Base-by-base conservation (phyloP, 106 monocot genomes). In the Iris macrosiphon region DNA sequence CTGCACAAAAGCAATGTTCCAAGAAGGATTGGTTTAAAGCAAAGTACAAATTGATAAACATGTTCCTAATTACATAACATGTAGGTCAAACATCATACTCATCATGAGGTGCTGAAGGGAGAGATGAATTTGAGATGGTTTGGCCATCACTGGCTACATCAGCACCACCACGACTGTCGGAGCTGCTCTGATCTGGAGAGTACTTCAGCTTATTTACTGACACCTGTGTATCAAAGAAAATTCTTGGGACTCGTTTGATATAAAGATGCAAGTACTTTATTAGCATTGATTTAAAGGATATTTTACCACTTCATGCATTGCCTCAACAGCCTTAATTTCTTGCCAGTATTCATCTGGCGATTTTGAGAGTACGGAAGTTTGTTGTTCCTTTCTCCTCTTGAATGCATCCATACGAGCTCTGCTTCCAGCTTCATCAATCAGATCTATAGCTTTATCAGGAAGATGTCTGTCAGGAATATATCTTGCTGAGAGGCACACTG, bases 361-460 rank as follows among this genome's bases (percentile, higher is more conserved):
- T 33, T 78, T 82, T 20, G 80, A 72, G 31, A 96, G 77, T 27
- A 96, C 57, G 40, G 75, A 83, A 52, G 63, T 70, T 15, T 80
- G 69, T 15, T 78, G 65, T 72, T 86, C 68, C 63, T 83, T 89
- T 72, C 68, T 90, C 72, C 68, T 85, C 69, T 82, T 89, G 61
- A 62, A 87, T 28, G 82, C 73, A 63, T 90, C 78, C 72, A 96
- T 96, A 6, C 79, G 73, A 32, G 90, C 96, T 53, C 90, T 69
- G 52, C 96, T 96, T 23, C 96, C 96, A 75, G 96, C 96, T 77
- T 96, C 96, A 51, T 96, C 96, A 43, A 96, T 90, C 19, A 96
- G 72, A 78, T 96, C 96, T 33, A 96, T 90, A 20, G 96, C 96
- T 72, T 96, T 96, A 65, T 96, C 96, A 61, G 96, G 96, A 50